Percentiles rank a stretch among this genome's conserved stretches.
Conservation (phyloP, 2,329 filamentous ascomycete genomes). For the Pseudogymnoascus sp. region DNA sequence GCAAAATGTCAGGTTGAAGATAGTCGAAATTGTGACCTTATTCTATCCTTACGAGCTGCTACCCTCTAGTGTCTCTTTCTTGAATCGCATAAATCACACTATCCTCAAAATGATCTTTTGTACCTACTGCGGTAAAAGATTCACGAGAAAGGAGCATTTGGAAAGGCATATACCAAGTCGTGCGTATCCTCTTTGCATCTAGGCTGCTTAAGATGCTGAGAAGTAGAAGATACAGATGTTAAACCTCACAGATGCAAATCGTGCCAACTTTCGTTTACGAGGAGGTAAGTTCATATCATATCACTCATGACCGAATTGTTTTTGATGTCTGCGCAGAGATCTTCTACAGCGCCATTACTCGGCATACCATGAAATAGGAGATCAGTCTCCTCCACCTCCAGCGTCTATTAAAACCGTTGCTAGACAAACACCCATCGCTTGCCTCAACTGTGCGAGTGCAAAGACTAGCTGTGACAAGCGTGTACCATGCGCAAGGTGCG, state of each 20-base stretch:
- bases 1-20: not conserved
- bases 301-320: not conserved
- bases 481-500: constrained; percentile 42
- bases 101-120: constrained; percentile 38
- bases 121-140: constrained; percentile 47
- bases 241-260: constrained; percentile 44
- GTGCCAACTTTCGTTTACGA: constrained; percentile 43
- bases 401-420: constrained; percentile 37
- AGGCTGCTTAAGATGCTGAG: not conserved
- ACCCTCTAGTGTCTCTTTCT: not conserved
- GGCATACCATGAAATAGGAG: constrained; percentile 44
- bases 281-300: constrained; percentile 33
- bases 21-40: not conserved
- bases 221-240: constrained; percentile 44
- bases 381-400: constrained; percentile 38
- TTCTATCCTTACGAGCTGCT: not conserved
- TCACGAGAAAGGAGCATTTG: constrained; percentile 50
- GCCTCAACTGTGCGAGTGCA: constrained; percentile 42
- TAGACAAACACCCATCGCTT: constrained; percentile 40
- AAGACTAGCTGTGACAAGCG: constrained; percentile 46
- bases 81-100: not conserved
- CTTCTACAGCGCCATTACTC: constrained; percentile 44
- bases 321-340: constrained; percentile 30
- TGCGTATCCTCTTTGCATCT: constrained; percentile 28
- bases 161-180: constrained; percentile 47